Evolutionary conservation across 176 grass and related monocot genomes (phyloP).

Genomic region (Pontederia paniculata): DNA sequence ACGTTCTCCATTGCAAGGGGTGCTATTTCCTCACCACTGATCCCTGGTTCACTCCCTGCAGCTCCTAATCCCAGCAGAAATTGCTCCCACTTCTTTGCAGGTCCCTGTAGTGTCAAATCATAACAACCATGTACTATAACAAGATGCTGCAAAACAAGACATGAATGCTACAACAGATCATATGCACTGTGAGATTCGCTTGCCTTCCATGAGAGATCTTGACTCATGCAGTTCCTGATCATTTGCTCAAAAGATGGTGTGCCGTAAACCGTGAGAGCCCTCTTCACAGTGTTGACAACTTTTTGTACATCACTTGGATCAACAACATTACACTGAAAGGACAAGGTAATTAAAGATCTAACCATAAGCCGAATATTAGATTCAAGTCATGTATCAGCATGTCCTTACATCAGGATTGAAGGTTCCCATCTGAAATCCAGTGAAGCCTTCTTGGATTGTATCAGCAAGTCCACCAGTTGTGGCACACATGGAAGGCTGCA

Average conservation of each 20-base stretch:
- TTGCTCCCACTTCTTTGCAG: conserved; percentile 66
- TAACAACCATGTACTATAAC: neutral
- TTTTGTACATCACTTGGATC: conserved; percentile 30
- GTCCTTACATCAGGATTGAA: conserved; percentile 52
- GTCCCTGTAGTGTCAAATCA: conserved; percentile 25
- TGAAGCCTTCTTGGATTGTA: conserved; percentile 75
- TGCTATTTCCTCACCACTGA: conserved; percentile 43
- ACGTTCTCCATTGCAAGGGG: conserved; percentile 54
- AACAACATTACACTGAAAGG: conserved; percentile 40
- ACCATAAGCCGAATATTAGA: neutral
- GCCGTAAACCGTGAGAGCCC: conserved; percentile 30
- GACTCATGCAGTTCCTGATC: conserved; percentile 56
- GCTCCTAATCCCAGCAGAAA: conserved; percentile 43
- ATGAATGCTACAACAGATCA: neutral
- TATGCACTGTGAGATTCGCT: neutral
- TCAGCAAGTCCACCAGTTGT: conserved; percentile 85
- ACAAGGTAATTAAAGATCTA: neutral
- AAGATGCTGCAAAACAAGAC: neutral
- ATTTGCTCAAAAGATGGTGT: conserved; percentile 38
- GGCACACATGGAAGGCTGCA: conserved; percentile 48
- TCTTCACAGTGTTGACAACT: conserved; percentile 37
- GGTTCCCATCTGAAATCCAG: conserved; percentile 80
- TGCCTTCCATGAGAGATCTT: conserved; percentile 74
- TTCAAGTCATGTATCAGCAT: neutral
- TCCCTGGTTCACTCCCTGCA: conserved; percentile 35